Percentiles rank a stretch among this genome's conserved stretches.
Evolutionary conservation across 192 early-diverging fungal genomes (phyloP).

Genomic region (Helicostylum pulchrum): DNA sequence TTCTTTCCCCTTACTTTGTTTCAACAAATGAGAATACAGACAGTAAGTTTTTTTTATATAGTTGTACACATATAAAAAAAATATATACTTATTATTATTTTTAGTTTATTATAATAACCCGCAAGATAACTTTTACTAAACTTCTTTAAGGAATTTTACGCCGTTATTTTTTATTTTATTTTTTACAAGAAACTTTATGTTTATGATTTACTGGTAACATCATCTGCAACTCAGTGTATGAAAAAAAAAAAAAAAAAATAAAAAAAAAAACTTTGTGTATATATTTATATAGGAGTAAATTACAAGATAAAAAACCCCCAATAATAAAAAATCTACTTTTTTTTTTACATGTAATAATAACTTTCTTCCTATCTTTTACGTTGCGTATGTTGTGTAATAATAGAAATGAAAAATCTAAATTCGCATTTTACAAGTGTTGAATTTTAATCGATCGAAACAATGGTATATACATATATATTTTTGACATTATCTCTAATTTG

Average conservation of each 20-base stretch:
- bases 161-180: not conserved
- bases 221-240: not conserved
- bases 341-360: too few species aligned
- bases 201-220: not conserved
- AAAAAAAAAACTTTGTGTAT: too few species aligned
- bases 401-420: not conserved
- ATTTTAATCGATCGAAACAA: slow-evolving; percentile 1
- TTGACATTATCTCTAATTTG: too few species aligned
- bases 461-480: too few species aligned
- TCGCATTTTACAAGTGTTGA: not conserved
- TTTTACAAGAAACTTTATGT: not conserved
- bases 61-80: too few species aligned
- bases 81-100: too few species aligned
- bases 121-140: not conserved
- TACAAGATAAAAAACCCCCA: too few species aligned
- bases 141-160: not conserved
- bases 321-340: too few species aligned
- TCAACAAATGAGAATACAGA: not conserved
- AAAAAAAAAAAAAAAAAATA: slow-evolving; percentile 1
- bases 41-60: not conserved
- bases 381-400: too few species aligned
- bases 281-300: too few species aligned
- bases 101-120: too few species aligned
- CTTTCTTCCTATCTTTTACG: too few species aligned
- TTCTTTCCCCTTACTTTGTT: slow-evolving; percentile 7